Evolutionary conservation across 192 early-diverging fungal species (phyloP), one percentile per base, ranked within the genome.

Genomic region (Coemansia furcata): DNA sequence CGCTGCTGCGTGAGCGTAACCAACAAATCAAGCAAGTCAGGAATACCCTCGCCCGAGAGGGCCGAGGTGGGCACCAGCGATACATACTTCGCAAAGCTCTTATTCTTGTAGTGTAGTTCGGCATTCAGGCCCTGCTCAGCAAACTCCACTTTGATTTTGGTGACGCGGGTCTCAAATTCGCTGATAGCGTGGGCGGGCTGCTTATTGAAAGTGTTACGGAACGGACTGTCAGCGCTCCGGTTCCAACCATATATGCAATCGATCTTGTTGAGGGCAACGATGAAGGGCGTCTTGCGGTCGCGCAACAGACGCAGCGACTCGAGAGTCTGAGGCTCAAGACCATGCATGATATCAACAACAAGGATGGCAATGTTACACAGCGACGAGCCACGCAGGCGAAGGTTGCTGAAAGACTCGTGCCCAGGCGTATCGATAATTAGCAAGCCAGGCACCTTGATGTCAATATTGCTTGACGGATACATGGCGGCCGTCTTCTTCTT

Each of bases 311-410:
- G 89, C 71, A 99, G 86, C 4, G 96, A 97, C 82, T 99, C 98
- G 37, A 97, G 84, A 1, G 97, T 99, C 82, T 99, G 97, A 33
- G 94, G 96, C 84, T 99, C 96, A 63, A 99, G 85, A 57, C 97
- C 97, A 84, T 98, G 95, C 90, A 98, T 95, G 65, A 99, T 98
- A 82, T 99, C 97, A 58, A 99, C 95, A 6, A 99, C 97, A 69
- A 99, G 89, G 62, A 99, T 93, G 52, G 97, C 97, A 84, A 99
- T 99, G 87, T 99, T 98, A 87, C 97, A 99, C 62, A 99, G 90
- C 30, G 94, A 95, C 49, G 93, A 95, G 30, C 97, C 98, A 67
- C 98, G 91, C 10, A 93, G 91, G 54, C 98, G 89, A 73, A 99
- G 79, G 83, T 97, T 98, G 15, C 94, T 93, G 76, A 99, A 99